A percentile compares a stretch with the other conserved stretches of the same genome.
Evolutionary conservation across 2,329 filamentous ascomycete genomes (phyloP).

Genomic region (Aspergillus piperis): DNA sequence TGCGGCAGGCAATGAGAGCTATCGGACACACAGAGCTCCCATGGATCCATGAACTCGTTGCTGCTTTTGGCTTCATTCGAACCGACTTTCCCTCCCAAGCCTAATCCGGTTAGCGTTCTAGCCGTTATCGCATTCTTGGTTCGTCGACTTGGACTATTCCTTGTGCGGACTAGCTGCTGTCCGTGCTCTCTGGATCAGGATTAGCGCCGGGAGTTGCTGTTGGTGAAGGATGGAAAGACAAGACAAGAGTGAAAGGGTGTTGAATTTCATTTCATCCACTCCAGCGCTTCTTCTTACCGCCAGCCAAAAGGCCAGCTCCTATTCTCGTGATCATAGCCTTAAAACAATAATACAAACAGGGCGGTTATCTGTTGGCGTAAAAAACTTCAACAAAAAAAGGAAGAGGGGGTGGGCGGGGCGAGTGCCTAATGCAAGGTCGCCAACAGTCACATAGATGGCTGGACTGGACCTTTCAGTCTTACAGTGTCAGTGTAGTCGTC

Average conservation of each 20-base stretch:
- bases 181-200: slow-evolving; percentile 1
- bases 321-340: too few relatives aligned
- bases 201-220: neutral
- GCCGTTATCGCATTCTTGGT: slow-evolving; percentile 6
- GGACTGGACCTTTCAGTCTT: too few relatives aligned
- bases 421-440: too few relatives aligned
- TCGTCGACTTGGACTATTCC: neutral
- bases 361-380: too few relatives aligned
- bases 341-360: too few relatives aligned
- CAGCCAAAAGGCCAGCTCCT: too few relatives aligned
- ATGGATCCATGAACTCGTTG: neutral
- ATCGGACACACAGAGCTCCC: neutral
- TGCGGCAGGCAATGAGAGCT: neutral
- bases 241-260: neutral
- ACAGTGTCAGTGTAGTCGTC: too few relatives aligned
- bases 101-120: neutral
- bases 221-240: neutral
- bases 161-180: neutral
- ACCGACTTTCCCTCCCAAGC: neutral
- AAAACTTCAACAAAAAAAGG: too few relatives aligned
- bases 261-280: neutral
- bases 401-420: too few relatives aligned
- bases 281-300: neutral
- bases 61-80: neutral
- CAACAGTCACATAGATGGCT: too few relatives aligned